These are phyloP conservation scores for Diaporthe vaccinii DNA, from an alignment of 2,329 filamentous ascomycete species.

Conservation along the genomic window DNA sequence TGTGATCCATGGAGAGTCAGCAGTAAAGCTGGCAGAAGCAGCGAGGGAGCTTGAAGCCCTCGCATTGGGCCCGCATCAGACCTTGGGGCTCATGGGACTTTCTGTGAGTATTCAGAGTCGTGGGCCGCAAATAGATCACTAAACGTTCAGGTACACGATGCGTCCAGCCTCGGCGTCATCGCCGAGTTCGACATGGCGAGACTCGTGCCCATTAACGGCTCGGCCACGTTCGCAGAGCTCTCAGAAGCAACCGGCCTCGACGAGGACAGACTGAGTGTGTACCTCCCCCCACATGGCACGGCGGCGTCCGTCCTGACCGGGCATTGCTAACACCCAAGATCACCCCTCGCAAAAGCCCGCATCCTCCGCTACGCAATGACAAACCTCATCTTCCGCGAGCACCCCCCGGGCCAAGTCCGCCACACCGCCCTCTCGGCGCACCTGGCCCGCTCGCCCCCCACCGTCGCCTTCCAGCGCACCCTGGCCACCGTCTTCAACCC, in stretches of 20 bases:
- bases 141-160: background rate
- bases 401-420: background rate
- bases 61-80: slow-evolving; percentile 12
- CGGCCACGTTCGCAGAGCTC: background rate
- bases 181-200: slow-evolving; percentile 19
- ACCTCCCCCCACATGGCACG: too few species aligned
- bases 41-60: slow-evolving; percentile 19
- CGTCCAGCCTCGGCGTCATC: slow-evolving; percentile 20
- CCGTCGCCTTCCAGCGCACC: slow-evolving; percentile 14
- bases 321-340: background rate
- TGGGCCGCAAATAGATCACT: background rate
- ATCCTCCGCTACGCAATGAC: slow-evolving; percentile 18
- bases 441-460: background rate
- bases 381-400: slow-evolving; percentile 23
- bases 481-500: background rate
- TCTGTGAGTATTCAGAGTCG: background rate
- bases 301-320: too few species aligned
- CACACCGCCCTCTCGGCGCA: slow-evolving; percentile 1
- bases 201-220: slow-evolving; percentile 13
- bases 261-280: slow-evolving; percentile 16
- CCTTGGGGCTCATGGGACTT: background rate
- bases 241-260: background rate
- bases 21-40: slow-evolving; percentile 6
- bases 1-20: background rate
- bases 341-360: background rate